Base-by-base conservation (phyloP, 2,329 filamentous ascomycete species). In the Simplicillium sp. region DNA sequence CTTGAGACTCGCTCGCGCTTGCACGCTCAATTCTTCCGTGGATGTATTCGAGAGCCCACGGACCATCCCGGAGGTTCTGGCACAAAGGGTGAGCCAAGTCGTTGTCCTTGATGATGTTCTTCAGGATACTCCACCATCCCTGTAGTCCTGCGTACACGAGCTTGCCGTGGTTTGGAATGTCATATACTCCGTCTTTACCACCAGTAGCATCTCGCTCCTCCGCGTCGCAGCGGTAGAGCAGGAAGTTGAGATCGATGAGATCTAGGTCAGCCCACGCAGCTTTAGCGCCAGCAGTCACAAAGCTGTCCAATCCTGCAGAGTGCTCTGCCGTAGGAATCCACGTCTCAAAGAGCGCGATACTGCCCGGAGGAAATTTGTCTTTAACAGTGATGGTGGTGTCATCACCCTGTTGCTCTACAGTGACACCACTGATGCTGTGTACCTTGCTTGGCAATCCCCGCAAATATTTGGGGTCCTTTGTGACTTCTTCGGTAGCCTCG, bases 121-220 rank as follows among this genome's bases (percentile, higher is more conserved):
- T 82, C 34, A 98, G 67, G 1, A 95, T 70, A 57, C 88, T 96
- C 88, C 90, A 95, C 90, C 92, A 98, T 31, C 94, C 94, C 60
- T 98, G 92, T n/a, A 98, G 72, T 45, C 92, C 92, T 45, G 90
- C 90, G 60, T 97, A 98, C 2, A 96, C 86, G 34, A 96, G 73
- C 44, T 84, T 80, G 3, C 89, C 90, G 55, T 88, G 71, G 1
- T 82, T 81, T 2, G 92, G 92, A 48, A 98, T 83, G 39, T 81
- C 76, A 63, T 97, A 98, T 8, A 82, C 81, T n/a, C 92, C 90
- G 57, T 96, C 87, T 44, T 76, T 73, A 4, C 87, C 87, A 39
- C 73, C 75, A 48, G 84, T 95, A 7, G 76, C 78, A 50, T 92
- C 87, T 37, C 78, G 76, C 61, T 80, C 94, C 60, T 98, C 92